A percentile compares a stretch with the other conserved stretches of the same genome.
Evolutionary conservation across 345 rosid genomes (phyloP).

Genomic region (Streptanthus diversifolius): DNA sequence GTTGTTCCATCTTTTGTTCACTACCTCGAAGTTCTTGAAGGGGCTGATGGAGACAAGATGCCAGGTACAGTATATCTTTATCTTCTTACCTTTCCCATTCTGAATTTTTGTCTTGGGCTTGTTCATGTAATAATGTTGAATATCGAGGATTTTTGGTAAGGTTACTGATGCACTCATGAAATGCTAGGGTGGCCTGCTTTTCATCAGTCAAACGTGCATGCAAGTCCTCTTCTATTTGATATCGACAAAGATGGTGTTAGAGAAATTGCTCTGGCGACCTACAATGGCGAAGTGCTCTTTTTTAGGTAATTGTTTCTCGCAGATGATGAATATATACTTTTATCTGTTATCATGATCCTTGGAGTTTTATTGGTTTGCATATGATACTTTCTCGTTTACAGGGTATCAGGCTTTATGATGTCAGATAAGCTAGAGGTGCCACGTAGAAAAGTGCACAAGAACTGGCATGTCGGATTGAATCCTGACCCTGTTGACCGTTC

Average conservation of each 20-base stretch:
- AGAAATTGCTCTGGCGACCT: constrained; percentile 94
- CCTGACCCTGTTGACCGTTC: constrained; percentile 93
- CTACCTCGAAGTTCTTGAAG: constrained; percentile 98
- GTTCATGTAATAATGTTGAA: neutral
- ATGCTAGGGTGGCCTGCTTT: constrained; percentile 97
- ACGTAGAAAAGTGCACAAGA: constrained; percentile 79
- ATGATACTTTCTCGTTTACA: constrained; percentile 33
- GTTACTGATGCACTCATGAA: constrained; percentile 20
- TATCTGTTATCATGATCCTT: neutral
- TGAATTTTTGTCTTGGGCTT: neutral
- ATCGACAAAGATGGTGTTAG: constrained; percentile 96
- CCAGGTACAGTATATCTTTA: constrained; percentile 49
- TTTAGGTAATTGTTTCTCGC: constrained; percentile 59
- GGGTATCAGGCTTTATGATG: constrained; percentile 97
- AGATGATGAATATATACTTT: neutral
- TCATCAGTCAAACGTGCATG: constrained; percentile 96
- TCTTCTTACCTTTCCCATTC: neutral
- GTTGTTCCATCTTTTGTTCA: constrained; percentile 97
- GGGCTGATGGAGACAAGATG: constrained; percentile 99
- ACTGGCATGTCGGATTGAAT: constrained; percentile 88
- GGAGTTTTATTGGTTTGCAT: neutral
- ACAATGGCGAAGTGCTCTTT: constrained; percentile 91
- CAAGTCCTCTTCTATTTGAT: constrained; percentile 91
- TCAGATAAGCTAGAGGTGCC: constrained; percentile 87
- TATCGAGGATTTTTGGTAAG: neutral